phyloP scores from a whole-genome alignment of 2,329 filamentous ascomycete genomes.

The Mycogone perniciosa region DNA sequence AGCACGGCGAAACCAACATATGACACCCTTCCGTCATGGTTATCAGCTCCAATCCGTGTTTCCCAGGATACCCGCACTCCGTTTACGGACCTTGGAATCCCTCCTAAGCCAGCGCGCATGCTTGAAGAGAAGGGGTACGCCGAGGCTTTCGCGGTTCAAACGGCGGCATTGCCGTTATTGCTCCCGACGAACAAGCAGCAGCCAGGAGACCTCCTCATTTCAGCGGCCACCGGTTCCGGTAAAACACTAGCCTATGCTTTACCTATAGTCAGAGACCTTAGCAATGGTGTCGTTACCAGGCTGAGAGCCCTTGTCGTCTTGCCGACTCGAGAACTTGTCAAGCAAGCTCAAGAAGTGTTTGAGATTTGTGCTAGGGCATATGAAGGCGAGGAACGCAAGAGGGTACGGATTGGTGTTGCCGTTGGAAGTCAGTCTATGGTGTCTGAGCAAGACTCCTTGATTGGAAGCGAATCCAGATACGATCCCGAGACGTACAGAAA shows the following conservation, averaged over 20 bases:
- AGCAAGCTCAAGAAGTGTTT: slow-evolving; percentile 73
- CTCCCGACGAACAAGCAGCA: slow-evolving; percentile 56
- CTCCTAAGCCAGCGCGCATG: slow-evolving; percentile 50
- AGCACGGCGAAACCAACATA: slow-evolving; percentile 58
- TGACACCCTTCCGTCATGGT: slow-evolving; percentile 74
- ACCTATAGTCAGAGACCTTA: slow-evolving; percentile 73
- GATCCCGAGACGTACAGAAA: slow-evolving; percentile 50
- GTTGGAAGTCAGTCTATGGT: slow-evolving; percentile 74
- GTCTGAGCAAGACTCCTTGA: slow-evolving; percentile 47
- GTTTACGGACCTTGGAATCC: slow-evolving; percentile 60
- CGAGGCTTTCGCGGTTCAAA: slow-evolving; percentile 40
- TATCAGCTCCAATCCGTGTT: slow-evolving; percentile 67
- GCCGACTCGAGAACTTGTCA: slow-evolving; percentile 84
- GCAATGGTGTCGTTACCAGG: slow-evolving; percentile 55
- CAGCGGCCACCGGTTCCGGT: slow-evolving; percentile 89
- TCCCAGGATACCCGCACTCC: slow-evolving; percentile 51
- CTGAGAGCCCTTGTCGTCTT: slow-evolving; percentile 79
- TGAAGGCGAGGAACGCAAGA: slow-evolving; percentile 50
- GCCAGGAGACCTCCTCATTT: slow-evolving; percentile 76
- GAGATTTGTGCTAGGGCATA: slow-evolving; percentile 65
- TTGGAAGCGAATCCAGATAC: slow-evolving; percentile 49
- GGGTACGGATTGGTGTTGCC: slow-evolving; percentile 72
- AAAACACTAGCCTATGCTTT: slow-evolving; percentile 91
- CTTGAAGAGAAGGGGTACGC: slow-evolving; percentile 53
- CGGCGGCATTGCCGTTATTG: slow-evolving; percentile 65